Evolutionary conservation across 345 rosid species (phyloP), one percentile per base, ranked within the genome.

Genomic region (Theobroma cacao): DNA sequence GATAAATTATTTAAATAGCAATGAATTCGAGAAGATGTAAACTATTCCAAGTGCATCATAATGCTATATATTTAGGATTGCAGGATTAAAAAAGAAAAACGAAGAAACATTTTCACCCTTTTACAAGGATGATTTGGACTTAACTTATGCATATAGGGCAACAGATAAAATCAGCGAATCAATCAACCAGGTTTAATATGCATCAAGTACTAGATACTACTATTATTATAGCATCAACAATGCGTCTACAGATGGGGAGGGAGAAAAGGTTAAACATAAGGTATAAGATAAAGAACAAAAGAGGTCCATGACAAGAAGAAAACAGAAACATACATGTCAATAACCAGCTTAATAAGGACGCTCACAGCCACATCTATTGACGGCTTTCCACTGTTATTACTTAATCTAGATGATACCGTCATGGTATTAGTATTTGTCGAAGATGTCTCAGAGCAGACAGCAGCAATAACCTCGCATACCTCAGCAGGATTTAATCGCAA

Each of bases 281-380:
- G 75, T 1, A 7, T 7, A 81, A 2, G 28, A 52, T 56, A 68
- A 61, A 70, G 59, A 66, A 14, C 52, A 36, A 56, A 18, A 58
- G 18, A 73, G 36, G 63, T 10, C 60, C 41, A 40, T 55, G 5
- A 34, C 53, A 75, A 66, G 71, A 17, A 43, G 33, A 26, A 73
- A 60, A 71, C n/a, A 14, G 28, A 41, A 75, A 78, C 90, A 58
- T 94, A 96, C 99, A 94, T 96, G 92, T 96, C 99, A 15, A 96
- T 94, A 67, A 96, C 89, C 81, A 96, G 97, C 84, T 96, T 96
- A 77, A 96, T 91, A 73, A 96, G 97, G 79, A 96, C 98, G 87
- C 99, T 96, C 80, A 94, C 95, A 75, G 98, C 98, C 82, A 93
- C 98, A 85, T 96, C 99, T 89, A 92, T 87, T 1, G 97, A 88